Evolutionary conservation across 2,329 filamentous ascomycete species (phyloP).

Genomic region (Graphilbum fragrans): DNA sequence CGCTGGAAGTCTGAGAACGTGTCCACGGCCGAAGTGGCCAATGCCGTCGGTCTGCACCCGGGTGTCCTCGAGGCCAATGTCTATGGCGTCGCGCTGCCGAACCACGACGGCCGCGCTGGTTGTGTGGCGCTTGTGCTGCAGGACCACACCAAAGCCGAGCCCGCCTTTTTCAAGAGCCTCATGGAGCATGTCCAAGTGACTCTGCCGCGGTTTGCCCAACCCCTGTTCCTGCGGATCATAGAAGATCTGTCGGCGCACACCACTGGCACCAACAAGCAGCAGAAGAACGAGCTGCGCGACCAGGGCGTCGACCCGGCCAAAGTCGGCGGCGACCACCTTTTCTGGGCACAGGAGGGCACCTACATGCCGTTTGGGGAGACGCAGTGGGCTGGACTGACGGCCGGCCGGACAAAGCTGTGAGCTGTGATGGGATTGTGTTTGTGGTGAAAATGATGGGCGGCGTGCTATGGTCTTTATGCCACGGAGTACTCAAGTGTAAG

Average conservation of each 20-base stretch:
- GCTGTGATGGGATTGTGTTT: background rate
- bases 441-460: too few relatives aligned
- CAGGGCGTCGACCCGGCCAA: constrained; percentile 61
- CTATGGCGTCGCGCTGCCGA: constrained; percentile 67
- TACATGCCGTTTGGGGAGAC: constrained; percentile 56
- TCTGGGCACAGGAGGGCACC: constrained; percentile 51
- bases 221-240: constrained; percentile 63
- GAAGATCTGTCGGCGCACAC: constrained; percentile 43
- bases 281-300: constrained; percentile 61
- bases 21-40: constrained; percentile 70
- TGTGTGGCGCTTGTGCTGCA: constrained; percentile 43
- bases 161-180: constrained; percentile 39
- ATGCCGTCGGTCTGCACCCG: constrained; percentile 56
- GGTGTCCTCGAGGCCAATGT: constrained; percentile 69
- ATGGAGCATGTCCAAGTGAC: constrained; percentile 42
- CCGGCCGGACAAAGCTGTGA: constrained; percentile 59
- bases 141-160: constrained; percentile 22
- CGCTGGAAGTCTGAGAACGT: constrained; percentile 79
- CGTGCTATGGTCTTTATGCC: too few relatives aligned
- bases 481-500: too few relatives aligned
- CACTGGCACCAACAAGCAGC: constrained; percentile 83
- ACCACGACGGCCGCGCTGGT: constrained; percentile 74
- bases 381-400: constrained; percentile 59
- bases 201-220: constrained; percentile 64
- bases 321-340: constrained; percentile 35